Conservation (phyloP, 306 rosid species). For the Psophocarpus tetragonolobus region DNA sequence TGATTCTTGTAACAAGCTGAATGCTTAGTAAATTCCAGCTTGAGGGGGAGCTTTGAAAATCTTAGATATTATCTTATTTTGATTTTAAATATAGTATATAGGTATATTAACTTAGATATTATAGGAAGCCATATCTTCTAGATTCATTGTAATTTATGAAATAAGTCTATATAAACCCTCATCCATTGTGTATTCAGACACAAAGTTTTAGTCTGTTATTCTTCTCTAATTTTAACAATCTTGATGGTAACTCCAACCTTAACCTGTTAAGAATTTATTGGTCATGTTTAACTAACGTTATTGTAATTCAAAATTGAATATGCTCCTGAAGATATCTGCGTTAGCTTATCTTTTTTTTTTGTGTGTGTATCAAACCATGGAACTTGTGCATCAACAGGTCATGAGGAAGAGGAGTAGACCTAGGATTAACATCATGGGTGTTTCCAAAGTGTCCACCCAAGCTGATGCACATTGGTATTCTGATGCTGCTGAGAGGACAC, state of each 20-base stretch:
- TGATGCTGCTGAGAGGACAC: slow-evolving; percentile 49
- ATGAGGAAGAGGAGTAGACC: slow-evolving; percentile 53
- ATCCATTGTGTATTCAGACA: too few species aligned
- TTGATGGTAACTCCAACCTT: not conserved
- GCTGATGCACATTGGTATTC: slow-evolving; percentile 39
- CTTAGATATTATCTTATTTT: too few species aligned
- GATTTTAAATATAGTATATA: too few species aligned
- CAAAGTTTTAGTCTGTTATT: too few species aligned
- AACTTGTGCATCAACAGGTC: slow-evolving; percentile 50
- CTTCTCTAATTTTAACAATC: too few species aligned
- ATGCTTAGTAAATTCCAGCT: too few species aligned
- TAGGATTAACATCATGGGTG: slow-evolving; percentile 59
- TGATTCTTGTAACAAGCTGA: too few species aligned
- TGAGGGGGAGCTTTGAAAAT: too few species aligned
- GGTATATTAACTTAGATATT: too few species aligned
- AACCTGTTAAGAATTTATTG: not conserved
- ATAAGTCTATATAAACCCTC: too few species aligned
- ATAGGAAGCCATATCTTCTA: too few species aligned
- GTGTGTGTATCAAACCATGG: slow-evolving; percentile 33
- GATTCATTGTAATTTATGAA: too few species aligned
- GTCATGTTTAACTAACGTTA: slow-evolving; percentile 10
- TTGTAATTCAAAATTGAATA: slow-evolving; percentile 1
- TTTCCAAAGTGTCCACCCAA: slow-evolving; percentile 53
- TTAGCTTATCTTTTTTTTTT: slow-evolving; percentile 22
- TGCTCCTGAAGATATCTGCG: slow-evolving; percentile 5